Evolutionary conservation across 2,329 filamentous ascomycete genomes (phyloP), one percentile per base, ranked within the genome.

Genomic region (Lomentospora prolificans): DNA sequence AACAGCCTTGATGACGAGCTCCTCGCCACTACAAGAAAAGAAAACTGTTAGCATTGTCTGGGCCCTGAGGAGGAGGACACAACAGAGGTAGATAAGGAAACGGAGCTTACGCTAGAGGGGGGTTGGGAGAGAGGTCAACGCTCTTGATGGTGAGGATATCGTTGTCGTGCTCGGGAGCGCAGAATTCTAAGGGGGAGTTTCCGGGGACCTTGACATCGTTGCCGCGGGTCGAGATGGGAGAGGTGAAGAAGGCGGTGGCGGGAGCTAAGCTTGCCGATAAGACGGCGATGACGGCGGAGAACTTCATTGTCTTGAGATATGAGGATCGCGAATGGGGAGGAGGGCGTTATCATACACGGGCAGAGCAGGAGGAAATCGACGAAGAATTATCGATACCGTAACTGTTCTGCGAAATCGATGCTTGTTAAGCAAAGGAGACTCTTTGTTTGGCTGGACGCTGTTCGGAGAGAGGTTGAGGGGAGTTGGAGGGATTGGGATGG

Each of bases 121-220:
- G 94, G 71, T 96, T 97, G 12, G 94, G 94, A 33, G 71, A 67
- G 57, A 99, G 72, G 64, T 96, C 85, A 57, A 97, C 90, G 50
- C 80, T 81, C 60, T 90, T 76, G 64, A 99, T 90, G 46, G 75
- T 73, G 62, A 96, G 75, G 57, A 91, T 79, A 68, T 96, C 84
- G 53, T 82, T 69, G 51, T 72, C 70, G 57, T 89, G 87, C 59
- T 88, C 79, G 57, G 75, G 73, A 61, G 70, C 64, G 69, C 94
- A 99, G 72, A 87, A 89, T 66, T 83, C 75, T 58, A 99, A 78
- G 28, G 94, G 92, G 67, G 92, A 96, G 53, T 92, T 77, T 68
- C 94, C 91, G 1, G 89, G 85, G 14, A 96, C 87, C 61, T 84
- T 79, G 69, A 80, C 75, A 50, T 80, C 72, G 25, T 75, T 74